Conservation (phyloP, 768 basidiomycete species). For the Sutorius australiensis region DNA sequence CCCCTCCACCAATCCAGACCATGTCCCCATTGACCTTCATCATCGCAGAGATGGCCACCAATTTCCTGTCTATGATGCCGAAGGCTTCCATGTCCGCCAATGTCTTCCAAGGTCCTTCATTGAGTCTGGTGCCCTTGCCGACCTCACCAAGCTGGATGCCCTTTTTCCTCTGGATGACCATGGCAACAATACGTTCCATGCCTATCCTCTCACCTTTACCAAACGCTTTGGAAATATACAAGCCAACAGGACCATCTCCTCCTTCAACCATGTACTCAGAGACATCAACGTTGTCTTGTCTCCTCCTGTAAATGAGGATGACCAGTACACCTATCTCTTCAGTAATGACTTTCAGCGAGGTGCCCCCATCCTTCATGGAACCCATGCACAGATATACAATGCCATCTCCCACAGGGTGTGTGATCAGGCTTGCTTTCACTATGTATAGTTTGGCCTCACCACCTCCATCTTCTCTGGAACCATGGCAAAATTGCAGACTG, state of each 20-base stretch:
- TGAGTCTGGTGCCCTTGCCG: background rate
- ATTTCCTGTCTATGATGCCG: background rate
- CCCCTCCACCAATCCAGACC: background rate
- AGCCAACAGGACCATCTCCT: rapidly evolving
- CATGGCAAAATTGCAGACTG: rapidly evolving
- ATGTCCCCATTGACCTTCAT: background rate
- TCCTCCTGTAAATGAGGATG: background rate
- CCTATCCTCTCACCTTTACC: slow-evolving; percentile 3
- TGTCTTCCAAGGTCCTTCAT: rapidly evolving
- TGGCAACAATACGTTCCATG: background rate
- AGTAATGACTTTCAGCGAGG: background rate
- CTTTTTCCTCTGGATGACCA: background rate
- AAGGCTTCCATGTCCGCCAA: background rate
- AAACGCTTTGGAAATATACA: background rate
- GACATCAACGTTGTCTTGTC: background rate
- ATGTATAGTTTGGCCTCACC: background rate
- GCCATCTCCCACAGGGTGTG: background rate
- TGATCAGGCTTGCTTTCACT: background rate
- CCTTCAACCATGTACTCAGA: background rate
- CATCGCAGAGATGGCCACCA: background rate
- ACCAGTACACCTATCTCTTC: background rate
- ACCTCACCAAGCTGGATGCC: background rate
- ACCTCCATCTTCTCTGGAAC: slow-evolving; percentile 4
- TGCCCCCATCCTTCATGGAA: background rate
- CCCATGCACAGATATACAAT: background rate